Evolutionary conservation across 176 grass and related monocot genomes (phyloP), one percentile per base, ranked within the genome.

Genomic region (Metroxylon sagu): DNA sequence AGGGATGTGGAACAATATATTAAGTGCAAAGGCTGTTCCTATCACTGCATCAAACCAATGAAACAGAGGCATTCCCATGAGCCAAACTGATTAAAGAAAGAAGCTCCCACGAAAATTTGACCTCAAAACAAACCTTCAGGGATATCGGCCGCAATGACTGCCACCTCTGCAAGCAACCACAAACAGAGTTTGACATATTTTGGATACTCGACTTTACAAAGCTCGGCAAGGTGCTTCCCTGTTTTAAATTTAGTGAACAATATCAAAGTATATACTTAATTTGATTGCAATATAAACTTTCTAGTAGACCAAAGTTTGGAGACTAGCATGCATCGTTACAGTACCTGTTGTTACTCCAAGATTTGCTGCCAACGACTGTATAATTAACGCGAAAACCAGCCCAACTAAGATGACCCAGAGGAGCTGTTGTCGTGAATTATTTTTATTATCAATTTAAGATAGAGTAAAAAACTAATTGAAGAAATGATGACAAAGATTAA

Each of bases 351-450:
- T 78, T 1, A 97, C 92, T 3, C 92, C 92, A 29, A 97, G 84
- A 74, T 97, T 97, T 14, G 92, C 92, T 0, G 87, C 66, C 39
- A 97, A 73, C 4, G 92, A 91, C 48, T 97, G 92, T 64, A 97
- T 97, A 2, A 97, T 80, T 18, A 97, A 50, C 0, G 92, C 92
- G n/a, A 97, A 97, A 62, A 88, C 53, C 6, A 97, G 82, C 1
- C 92, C 87, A 48, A 97, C 70, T 43, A 97, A 67, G 49, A 97
- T 88, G 15, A 97, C 87, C 92, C 92, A 97, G 35, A 97, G 65
- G 25, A 97, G 92, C 92, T 97, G 56, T 4, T 55, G 18, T 3
- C 35, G 10, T 43, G 35, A 43, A 5, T 43, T 12, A 12, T 43
- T 25, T 50, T 57, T 14, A 30, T 43, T 25, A 57, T 25, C 61